Evolutionary conservation across 1,284 basidiomycete species (phyloP).

Genomic region (Entoloma clypeatum): DNA sequence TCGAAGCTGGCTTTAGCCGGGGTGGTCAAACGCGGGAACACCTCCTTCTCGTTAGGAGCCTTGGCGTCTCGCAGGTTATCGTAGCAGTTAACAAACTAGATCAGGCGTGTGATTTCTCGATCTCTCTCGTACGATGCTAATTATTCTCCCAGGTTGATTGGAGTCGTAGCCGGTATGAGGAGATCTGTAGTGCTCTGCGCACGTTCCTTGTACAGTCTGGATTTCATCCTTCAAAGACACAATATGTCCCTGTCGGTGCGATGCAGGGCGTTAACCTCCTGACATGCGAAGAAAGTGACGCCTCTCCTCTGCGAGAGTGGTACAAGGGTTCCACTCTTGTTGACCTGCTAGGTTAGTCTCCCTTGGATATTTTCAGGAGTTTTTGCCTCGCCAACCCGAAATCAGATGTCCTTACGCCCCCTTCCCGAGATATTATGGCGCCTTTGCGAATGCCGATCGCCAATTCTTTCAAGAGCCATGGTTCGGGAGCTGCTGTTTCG

Average conservation of each 20-base stretch:
- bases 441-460: slow-evolving; percentile 88
- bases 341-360: slow-evolving; percentile 71
- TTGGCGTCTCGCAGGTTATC: slow-evolving; percentile 92
- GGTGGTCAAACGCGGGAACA: slow-evolving; percentile 98
- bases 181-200: slow-evolving; percentile 72
- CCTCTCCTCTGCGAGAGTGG: slow-evolving; percentile 62
- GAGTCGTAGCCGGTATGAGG: slow-evolving; percentile 79
- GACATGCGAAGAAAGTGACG: slow-evolving; percentile 44
- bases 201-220: slow-evolving; percentile 88
- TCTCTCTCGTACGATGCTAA: slow-evolving; percentile 6
- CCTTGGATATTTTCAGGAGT: background rate
- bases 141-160: slow-evolving; percentile 66
- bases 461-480: slow-evolving; percentile 92
- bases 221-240: slow-evolving; percentile 75
- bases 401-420: slow-evolving; percentile 79
- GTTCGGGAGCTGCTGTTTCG: slow-evolving; percentile 77
- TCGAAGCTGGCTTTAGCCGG: slow-evolving; percentile 92
- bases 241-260: slow-evolving; percentile 88
- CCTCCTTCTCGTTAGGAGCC: slow-evolving; percentile 85
- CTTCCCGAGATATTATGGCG: slow-evolving; percentile 70
- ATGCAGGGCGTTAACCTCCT: slow-evolving; percentile 89
- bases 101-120: slow-evolving; percentile 46
- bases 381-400: slow-evolving; percentile 7
- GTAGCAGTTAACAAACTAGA: slow-evolving; percentile 97
- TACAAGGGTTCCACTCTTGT: slow-evolving; percentile 86